Evolutionary conservation across 2,329 filamentous ascomycete genomes (phyloP).

Genomic region (Nemania bipapillata): DNA sequence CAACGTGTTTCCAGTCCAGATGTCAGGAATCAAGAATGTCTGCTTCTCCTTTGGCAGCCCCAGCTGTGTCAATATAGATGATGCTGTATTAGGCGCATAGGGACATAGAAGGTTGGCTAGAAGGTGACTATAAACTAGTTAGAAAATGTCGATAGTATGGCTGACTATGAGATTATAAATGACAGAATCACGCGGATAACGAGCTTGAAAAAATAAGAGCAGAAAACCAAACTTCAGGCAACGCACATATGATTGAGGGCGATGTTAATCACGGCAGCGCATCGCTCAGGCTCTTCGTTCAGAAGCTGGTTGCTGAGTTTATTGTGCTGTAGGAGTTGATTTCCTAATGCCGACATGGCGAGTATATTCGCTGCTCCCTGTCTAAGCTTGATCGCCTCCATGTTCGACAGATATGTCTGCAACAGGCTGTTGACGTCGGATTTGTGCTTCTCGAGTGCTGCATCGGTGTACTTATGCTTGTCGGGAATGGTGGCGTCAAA

Average conservation of each 20-base stretch:
- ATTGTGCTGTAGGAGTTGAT: constrained; percentile 64
- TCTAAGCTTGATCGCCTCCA: constrained; percentile 78
- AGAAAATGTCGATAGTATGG: background rate
- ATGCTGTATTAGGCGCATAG: constrained; percentile 54
- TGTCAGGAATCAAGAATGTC: constrained; percentile 69
- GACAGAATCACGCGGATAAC: background rate
- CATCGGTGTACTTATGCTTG: constrained; percentile 57
- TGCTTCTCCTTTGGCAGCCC: constrained; percentile 57
- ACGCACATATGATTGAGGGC: constrained; percentile 77
- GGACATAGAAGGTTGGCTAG: constrained; percentile 76
- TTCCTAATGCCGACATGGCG: constrained; percentile 54
- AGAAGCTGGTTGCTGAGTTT: constrained; percentile 66
- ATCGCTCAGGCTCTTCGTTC: constrained; percentile 65
- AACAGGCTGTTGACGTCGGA: constrained; percentile 73
- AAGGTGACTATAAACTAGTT: constrained; percentile 64
- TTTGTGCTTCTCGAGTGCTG: constrained; percentile 53
- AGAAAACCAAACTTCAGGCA: background rate
- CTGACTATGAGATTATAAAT: background rate
- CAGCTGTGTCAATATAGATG: constrained; percentile 81
- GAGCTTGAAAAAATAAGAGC: background rate
- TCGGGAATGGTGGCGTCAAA: constrained; percentile 70
- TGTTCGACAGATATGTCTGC: constrained; percentile 72
- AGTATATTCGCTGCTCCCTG: constrained; percentile 61
- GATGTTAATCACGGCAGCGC: constrained; percentile 73
- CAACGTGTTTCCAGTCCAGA: constrained; percentile 71